These are phyloP conservation scores for Aethionema arabicum DNA, from an alignment of 345 rosid genomes.

Conservation along the genomic window DNA sequence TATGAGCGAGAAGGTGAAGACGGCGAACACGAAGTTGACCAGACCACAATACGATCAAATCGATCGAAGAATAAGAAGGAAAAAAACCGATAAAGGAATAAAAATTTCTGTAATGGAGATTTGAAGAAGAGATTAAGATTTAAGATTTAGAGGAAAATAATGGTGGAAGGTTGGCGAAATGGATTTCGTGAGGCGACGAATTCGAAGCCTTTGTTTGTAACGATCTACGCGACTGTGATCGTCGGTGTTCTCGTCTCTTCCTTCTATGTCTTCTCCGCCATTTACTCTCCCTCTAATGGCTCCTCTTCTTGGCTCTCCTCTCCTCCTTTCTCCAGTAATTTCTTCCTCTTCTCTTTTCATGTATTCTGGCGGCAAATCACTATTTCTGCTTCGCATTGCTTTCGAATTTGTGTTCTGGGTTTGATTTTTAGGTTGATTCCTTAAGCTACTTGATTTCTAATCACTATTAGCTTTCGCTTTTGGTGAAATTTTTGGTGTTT, in stretches of 20 bases:
- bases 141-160: constrained; percentile 16
- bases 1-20: constrained; percentile 30
- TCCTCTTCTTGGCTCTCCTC: constrained; percentile 63
- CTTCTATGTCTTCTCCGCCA: constrained; percentile 81
- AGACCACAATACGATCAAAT: constrained; percentile 36
- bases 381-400: constrained; percentile 11
- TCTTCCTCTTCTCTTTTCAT: constrained; percentile 6
- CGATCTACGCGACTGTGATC: constrained; percentile 78
- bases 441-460: neutral
- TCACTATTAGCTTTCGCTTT: neutral
- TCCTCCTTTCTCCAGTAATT: constrained; percentile 42
- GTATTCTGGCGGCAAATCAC: neutral
- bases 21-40: constrained; percentile 41
- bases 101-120: constrained; percentile 33
- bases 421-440: neutral
- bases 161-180: constrained; percentile 65
- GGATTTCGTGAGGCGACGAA: constrained; percentile 63
- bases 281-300: constrained; percentile 56
- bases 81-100: neutral
- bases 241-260: constrained; percentile 75
- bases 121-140: constrained; percentile 21
- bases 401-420: constrained; percentile 14
- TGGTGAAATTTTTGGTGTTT: constrained; percentile 8
- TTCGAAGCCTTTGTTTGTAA: constrained; percentile 74
- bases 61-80: constrained; percentile 32